Base-by-base conservation (phyloP, 176 grass and related monocot species). In the Cenchrus fungigraminus region DNA sequence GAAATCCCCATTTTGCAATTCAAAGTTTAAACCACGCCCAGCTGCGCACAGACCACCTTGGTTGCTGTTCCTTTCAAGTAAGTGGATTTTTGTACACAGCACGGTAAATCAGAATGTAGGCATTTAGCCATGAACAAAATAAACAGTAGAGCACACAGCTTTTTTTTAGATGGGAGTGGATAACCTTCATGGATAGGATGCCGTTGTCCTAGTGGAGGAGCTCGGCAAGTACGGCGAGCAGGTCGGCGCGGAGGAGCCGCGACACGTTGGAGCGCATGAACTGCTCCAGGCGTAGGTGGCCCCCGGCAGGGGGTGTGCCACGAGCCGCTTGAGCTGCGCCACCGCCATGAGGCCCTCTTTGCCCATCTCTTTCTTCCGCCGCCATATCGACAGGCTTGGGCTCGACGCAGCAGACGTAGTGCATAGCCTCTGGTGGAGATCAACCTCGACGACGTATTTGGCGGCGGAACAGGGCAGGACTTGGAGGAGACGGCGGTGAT, bases 331-430 rank as follows among this genome's bases (percentile, higher is more conserved):
- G 28, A 96, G 90, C 62, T 96, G 97, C 54, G 77, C 87, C 29
- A 99, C 93, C 45, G 80, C 93, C 83, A 99, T 96, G 42, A 99
- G 84, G 52, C 97, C 97, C 76, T 99, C 93, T 79, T 99, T 96
- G 51, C 93, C 90, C 93, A 99, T 99, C 86, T 99, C 93, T 72
- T 99, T 96, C 88, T 96, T 96, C 82, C 93, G 72, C 59, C 93
- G 72, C 91, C 93, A 96, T 90, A 99, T 92, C 47, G 93, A 99
- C 1, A 92, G 79, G 81, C 88, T 91, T 2, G 90, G 90, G 82
- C 78, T 92, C 65, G 90, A 99, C 2, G 93, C 79, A 5, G 65
- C 57, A 32, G 91, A 90, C 2, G 87, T 84, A 20, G 78, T 90
- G 52, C 60, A 86, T 71, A 16, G 65, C 11, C 72, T 58, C 57